These are phyloP conservation scores for Cubamyces lactineus DNA, from an alignment of 768 basidiomycete species.

Conservation along the genomic window DNA sequence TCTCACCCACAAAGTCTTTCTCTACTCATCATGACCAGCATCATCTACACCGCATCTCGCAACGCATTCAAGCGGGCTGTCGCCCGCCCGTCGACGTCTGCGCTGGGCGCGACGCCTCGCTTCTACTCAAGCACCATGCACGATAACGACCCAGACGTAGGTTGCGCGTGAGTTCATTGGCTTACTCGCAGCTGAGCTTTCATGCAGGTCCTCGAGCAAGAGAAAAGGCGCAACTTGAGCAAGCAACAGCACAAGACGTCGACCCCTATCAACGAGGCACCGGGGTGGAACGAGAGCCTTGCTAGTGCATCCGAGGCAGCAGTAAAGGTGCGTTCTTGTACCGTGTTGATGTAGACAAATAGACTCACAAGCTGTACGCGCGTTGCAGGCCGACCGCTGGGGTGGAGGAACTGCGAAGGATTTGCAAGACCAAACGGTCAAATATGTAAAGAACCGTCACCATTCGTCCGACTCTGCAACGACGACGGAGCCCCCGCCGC, in stretches of 20 bases:
- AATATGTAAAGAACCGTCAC: slow-evolving; percentile 34
- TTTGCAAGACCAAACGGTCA: slow-evolving; percentile 31
- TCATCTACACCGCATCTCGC: slow-evolving; percentile 30
- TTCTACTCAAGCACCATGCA: slow-evolving; percentile 38
- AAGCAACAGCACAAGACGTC: slow-evolving; percentile 40
- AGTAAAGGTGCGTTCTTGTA: slow-evolving; percentile 34
- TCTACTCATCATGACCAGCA: slow-evolving; percentile 26
- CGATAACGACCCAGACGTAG: slow-evolving; percentile 40
- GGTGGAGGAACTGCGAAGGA: slow-evolving; percentile 17
- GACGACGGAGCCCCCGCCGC: slow-evolving; percentile 8
- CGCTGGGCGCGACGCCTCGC: slow-evolving; percentile 20
- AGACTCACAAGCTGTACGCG: background rate
- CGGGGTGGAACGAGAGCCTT: slow-evolving; percentile 44
- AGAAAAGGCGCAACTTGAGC: slow-evolving; percentile 39
- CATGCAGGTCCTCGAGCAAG: slow-evolving; percentile 36
- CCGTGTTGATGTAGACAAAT: too few relatives aligned
- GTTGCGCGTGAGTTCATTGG: background rate
- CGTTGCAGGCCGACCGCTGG: slow-evolving; percentile 33
- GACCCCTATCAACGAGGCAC: slow-evolving; percentile 36
- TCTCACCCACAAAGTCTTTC: background rate
- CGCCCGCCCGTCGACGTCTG: slow-evolving; percentile 24
- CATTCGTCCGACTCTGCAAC: slow-evolving; percentile 13
- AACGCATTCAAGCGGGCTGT: slow-evolving; percentile 29
- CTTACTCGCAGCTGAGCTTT: background rate
- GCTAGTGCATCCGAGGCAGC: slow-evolving; percentile 40